Conservation (phyloP, 2,329 filamentous ascomycete species). For the Ramichloridium luteum region DNA sequence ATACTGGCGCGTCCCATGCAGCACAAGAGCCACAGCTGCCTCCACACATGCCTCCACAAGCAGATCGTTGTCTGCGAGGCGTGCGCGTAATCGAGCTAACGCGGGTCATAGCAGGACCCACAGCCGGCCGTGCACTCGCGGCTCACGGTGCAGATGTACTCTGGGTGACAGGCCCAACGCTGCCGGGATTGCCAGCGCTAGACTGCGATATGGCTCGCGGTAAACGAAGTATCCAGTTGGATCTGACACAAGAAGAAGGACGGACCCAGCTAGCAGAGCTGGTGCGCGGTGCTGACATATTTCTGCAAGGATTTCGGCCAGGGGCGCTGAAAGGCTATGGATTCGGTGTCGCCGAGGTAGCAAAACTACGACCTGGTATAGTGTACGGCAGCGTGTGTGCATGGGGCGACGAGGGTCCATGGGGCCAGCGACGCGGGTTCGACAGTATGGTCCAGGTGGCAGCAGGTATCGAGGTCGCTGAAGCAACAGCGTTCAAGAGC, state of each 20-base stretch:
- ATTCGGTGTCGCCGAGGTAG: conserved; percentile 29
- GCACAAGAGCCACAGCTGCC: conserved; percentile 1
- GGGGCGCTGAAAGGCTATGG: conserved; percentile 36
- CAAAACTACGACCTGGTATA: conserved; percentile 31
- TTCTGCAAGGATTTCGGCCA: conserved; percentile 37
- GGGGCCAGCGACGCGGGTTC: conserved; percentile 38
- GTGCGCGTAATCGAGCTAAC: conserved; percentile 23
- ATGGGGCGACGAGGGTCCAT: conserved; percentile 39
- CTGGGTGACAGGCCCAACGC: conserved; percentile 19
- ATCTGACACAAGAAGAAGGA: conserved; percentile 22
- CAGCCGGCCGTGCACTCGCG: conserved; percentile 19
- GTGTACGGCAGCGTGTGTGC: conserved; percentile 43
- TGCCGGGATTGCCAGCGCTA: conserved; percentile 16
- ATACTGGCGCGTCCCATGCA: conserved; percentile 9
- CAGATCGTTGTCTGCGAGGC: conserved; percentile 24
- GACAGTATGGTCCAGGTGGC: conserved; percentile 46
- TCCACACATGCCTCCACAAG: conserved; percentile 18
- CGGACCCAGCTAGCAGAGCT: conserved; percentile 21
- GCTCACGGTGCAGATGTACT: conserved; percentile 22
- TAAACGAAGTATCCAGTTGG: conserved; percentile 23
- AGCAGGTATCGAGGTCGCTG: conserved; percentile 44
- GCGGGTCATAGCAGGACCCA: conserved; percentile 21
- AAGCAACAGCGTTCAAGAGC: conserved; percentile 35
- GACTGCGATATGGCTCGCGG: conserved; percentile 20
- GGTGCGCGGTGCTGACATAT: conserved; percentile 29